Conservation (phyloP, 306 rosid species). For the Cicer arietinum region DNA sequence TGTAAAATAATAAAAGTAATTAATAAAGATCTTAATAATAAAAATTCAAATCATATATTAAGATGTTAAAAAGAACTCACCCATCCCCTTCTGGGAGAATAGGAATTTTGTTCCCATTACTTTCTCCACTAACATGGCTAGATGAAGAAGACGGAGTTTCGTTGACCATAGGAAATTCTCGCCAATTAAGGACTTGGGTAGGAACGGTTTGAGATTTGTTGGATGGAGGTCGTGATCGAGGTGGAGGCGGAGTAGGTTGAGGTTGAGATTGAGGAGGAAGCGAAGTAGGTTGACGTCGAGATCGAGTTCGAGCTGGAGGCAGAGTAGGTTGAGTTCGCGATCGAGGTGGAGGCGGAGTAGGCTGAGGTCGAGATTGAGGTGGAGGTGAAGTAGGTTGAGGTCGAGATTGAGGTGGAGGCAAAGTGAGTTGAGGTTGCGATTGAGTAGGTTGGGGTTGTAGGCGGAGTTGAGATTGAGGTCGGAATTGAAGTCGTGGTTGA, state of each 20-base stretch:
- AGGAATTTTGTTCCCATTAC: not conserved
- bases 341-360: not conserved
- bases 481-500: not conserved
- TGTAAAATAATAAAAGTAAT: not conserved
- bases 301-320: not conserved
- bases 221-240: not conserved
- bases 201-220: not conserved
- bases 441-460: not conserved
- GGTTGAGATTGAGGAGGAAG: not conserved
- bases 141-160: not conserved
- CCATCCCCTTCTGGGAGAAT: slow-evolving; percentile 42
- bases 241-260: not conserved
- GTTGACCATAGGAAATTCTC: slow-evolving; percentile 7
- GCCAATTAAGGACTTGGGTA: not conserved
- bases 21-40: not conserved
- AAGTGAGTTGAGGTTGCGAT: not conserved
- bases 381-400: not conserved
- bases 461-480: not conserved
- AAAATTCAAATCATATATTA: not conserved
- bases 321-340: not conserved
- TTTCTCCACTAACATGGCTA: slow-evolving; percentile 5
- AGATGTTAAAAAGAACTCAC: not conserved
- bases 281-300: not conserved
- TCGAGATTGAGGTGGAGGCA: not conserved
- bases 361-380: not conserved